phyloP scores from a whole-genome alignment of 78 protist species.

The Cavenderia fasciculata region DNA sequence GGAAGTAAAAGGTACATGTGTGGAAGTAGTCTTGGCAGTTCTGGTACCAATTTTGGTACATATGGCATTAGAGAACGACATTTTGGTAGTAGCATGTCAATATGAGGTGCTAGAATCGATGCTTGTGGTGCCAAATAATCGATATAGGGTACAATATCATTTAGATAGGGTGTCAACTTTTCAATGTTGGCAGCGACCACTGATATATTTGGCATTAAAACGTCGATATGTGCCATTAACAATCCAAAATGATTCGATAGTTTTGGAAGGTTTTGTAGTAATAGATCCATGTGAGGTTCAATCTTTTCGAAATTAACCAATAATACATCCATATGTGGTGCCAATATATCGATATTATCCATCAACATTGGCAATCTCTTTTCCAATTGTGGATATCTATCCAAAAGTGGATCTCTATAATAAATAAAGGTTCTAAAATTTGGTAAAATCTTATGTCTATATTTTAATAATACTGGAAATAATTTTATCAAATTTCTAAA shows the following conservation, averaged over 20 bases:
- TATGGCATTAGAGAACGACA: conserved; percentile 4
- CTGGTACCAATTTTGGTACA: conserved; percentile 1
- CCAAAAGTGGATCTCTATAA: background rate
- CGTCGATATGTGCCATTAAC: conserved; percentile 10
- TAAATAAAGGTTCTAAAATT: background rate
- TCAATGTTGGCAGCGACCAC: conserved; percentile 14
- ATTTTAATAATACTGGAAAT: background rate
- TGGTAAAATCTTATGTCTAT: background rate
- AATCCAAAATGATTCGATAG: background rate
- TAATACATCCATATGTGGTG: conserved; percentile 23
- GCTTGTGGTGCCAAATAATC: conserved; percentile 20
- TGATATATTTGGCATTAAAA: conserved; percentile 12
- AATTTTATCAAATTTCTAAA: background rate
- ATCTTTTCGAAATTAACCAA: conserved; percentile 24
- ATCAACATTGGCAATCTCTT: background rate
- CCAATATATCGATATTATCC: background rate
- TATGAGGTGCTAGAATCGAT: conserved; percentile 8
- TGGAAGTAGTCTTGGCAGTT: conserved; percentile 32
- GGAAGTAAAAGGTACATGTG: background rate
- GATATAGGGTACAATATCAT: conserved; percentile 5
- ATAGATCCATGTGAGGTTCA: background rate
- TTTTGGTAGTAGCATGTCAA: conserved; percentile 7
- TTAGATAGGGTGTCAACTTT: conserved; percentile 8
- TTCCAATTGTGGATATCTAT: conserved; percentile 23
- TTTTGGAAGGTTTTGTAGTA: background rate